A percentile compares a stretch with the other conserved stretches of the same genome.
Evolutionary conservation across 2,329 filamentous ascomycete species (phyloP).

Genomic region (Plectosphaerella cucumerina): DNA sequence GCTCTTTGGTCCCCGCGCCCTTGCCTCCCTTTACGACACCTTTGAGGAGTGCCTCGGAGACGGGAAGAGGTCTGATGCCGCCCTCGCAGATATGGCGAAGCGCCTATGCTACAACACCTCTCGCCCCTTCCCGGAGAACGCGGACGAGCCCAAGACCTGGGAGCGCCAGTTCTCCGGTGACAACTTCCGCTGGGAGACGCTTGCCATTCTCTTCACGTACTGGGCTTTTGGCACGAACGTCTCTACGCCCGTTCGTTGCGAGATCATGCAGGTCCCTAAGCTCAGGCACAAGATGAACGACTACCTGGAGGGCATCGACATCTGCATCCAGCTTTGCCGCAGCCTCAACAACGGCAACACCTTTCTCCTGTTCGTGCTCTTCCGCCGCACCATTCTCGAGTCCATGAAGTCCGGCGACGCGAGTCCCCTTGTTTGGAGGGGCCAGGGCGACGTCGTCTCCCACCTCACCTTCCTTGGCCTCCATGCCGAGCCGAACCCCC

Average conservation of each 20-base stretch:
- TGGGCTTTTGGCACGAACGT: constrained; percentile 10
- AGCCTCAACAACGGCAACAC: constrained; percentile 23
- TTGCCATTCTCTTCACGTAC: constrained; percentile 9
- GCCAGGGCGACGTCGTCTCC: constrained; percentile 30
- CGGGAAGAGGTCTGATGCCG: not conserved
- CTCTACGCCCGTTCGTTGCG: not conserved
- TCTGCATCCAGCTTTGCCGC: constrained; percentile 1
- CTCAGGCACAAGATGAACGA: not conserved
- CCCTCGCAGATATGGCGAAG: constrained; percentile 8
- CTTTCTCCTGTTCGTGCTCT: constrained; percentile 29
- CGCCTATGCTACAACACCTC: constrained; percentile 18
- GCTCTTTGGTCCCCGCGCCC: constrained; percentile 6
- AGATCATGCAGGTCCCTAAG: not conserved
- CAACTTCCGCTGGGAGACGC: constrained; percentile 9
- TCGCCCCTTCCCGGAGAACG: constrained; percentile 8
- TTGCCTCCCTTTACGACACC: constrained; percentile 12
- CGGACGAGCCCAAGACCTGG: constrained; percentile 6
- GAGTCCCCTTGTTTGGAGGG: constrained; percentile 32
- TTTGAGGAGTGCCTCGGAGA: constrained; percentile 13
- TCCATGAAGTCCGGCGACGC: constrained; percentile 35
- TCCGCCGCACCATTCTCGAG: constrained; percentile 27
- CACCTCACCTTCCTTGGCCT: constrained; percentile 30
- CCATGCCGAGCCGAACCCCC: constrained; percentile 19
- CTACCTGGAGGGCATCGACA: not conserved
- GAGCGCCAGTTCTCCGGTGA: constrained; percentile 6